A percentile compares a stretch with the other conserved stretches of the same genome.
These are phyloP conservation scores for Teratosphaeria gauchensis DNA, from an alignment of 2,329 filamentous ascomycete species.

Conservation along the genomic window DNA sequence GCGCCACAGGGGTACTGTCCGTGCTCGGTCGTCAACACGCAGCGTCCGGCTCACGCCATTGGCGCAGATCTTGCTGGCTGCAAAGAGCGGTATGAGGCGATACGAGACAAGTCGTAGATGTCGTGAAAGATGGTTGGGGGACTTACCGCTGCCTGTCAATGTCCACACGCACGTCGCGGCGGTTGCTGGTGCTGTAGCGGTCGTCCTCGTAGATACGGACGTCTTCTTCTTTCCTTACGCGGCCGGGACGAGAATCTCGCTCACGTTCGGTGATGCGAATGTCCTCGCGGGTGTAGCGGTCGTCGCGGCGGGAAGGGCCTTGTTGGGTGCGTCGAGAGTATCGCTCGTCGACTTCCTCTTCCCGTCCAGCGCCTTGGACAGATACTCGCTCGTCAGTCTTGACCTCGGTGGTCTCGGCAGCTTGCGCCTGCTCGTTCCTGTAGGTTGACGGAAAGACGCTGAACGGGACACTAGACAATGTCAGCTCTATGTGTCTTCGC, in stretches of 20 bases:
- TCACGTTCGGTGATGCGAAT: slow-evolving; percentile 75
- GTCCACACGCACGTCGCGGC: slow-evolving; percentile 22
- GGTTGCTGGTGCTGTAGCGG: slow-evolving; percentile 21
- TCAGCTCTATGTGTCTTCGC: neutral
- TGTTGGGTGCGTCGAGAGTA: slow-evolving; percentile 53
- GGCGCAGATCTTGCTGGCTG: neutral
- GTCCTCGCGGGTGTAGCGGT: slow-evolving; percentile 66
- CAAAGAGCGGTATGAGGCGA: neutral
- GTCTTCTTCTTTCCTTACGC: slow-evolving; percentile 35
- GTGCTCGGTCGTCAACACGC: slow-evolving; percentile 5
- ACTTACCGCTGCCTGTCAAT: slow-evolving; percentile 43
- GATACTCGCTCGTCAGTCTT: slow-evolving; percentile 86
- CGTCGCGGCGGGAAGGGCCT: slow-evolving; percentile 56
- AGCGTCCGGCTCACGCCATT: neutral
- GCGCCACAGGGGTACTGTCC: slow-evolving; percentile 14
- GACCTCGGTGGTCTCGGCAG: slow-evolving; percentile 55
- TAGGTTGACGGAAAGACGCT: slow-evolving; percentile 99
- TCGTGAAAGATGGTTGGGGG: neutral
- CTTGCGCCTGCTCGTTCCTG: slow-evolving; percentile 56
- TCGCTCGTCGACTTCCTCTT: slow-evolving; percentile 40
- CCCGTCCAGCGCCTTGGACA: slow-evolving; percentile 84
- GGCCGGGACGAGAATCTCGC: slow-evolving; percentile 54
- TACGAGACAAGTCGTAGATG: neutral
- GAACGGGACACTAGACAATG: slow-evolving; percentile 62
- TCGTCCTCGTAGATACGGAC: slow-evolving; percentile 28